Percentiles rank a stretch among this genome's conserved stretches.
Conservation (phyloP, 1,284 basidiomycete genomes). For the Fomitopsis palustris region DNA sequence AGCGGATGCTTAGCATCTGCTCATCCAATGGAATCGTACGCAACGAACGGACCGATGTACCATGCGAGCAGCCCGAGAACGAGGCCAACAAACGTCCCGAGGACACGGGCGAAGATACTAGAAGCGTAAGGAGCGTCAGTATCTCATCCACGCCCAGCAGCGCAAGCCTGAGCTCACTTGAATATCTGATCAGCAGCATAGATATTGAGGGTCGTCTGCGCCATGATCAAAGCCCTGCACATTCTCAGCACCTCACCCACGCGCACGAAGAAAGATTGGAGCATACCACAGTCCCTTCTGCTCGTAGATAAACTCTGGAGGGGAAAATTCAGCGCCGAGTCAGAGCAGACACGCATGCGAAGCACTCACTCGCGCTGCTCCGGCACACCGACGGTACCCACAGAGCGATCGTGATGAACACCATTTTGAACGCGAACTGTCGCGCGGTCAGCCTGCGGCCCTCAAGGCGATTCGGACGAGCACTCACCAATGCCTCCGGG, state of each 20-base stretch:
- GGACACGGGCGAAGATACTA: slow-evolving; percentile 36
- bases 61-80: slow-evolving; percentile 52
- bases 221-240: slow-evolving; percentile 62
- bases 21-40: no score
- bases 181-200: slow-evolving; percentile 61
- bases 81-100: slow-evolving; percentile 36
- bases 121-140: neutral
- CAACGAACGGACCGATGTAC: slow-evolving; percentile 49
- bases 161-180: slow-evolving; percentile 31
- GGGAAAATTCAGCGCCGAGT: no score
- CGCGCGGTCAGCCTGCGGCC: neutral
- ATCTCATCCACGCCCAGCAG: neutral
- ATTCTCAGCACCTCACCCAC: neutral
- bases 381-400: slow-evolving; percentile 52
- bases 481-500: slow-evolving; percentile 41
- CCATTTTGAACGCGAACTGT: slow-evolving; percentile 57
- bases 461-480: neutral
- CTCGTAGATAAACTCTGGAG: slow-evolving; percentile 39
- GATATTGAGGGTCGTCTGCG: slow-evolving; percentile 60
- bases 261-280: neutral
- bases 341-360: neutral
- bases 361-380: slow-evolving; percentile 40
- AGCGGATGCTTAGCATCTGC: neutral
- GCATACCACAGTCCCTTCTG: slow-evolving; percentile 42
- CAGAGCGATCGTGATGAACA: slow-evolving; percentile 48